A percentile compares a stretch with the other conserved stretches of the same genome.
These are phyloP conservation scores for Glonium stellatum DNA, from an alignment of 495 filamentous ascomycete species.

Conservation along the genomic window DNA sequence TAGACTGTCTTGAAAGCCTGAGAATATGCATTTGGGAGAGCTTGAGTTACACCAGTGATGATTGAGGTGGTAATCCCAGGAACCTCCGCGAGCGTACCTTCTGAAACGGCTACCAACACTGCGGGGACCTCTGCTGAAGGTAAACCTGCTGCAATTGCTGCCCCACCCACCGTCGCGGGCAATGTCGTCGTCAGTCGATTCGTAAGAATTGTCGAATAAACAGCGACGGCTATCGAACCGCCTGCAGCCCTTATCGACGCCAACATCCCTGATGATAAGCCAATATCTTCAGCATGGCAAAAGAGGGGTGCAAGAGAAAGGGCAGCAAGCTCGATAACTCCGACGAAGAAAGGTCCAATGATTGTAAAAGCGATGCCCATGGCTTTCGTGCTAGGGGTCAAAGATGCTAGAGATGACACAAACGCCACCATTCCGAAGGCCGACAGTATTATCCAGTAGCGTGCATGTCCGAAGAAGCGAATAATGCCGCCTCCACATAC, in stretches of 20 bases:
- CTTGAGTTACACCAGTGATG: slow-evolving; percentile 2
- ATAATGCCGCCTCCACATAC: slow-evolving; percentile 11
- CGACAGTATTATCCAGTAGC: slow-evolving; percentile 11
- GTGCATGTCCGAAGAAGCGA: slow-evolving; percentile 8
- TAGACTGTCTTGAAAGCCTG: slow-evolving; percentile 18
- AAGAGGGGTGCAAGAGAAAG: slow-evolving; percentile 14
- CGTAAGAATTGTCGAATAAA: slow-evolving; percentile 12
- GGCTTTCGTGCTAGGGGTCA: slow-evolving; percentile 14
- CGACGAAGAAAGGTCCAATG: slow-evolving; percentile 18
- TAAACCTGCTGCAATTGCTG: slow-evolving; percentile 11
- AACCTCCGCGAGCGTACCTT: slow-evolving; percentile 11
- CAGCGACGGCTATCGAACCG: slow-evolving; percentile 18
- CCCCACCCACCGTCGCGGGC: slow-evolving; percentile 6
- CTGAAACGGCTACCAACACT: slow-evolving; percentile 4
- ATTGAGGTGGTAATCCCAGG: slow-evolving; percentile 9
- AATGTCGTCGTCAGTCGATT: slow-evolving; percentile 12
- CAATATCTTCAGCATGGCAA: slow-evolving; percentile 18
- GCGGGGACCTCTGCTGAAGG: slow-evolving; percentile 9
- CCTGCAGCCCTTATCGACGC: slow-evolving; percentile 17
- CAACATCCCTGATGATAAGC: slow-evolving; percentile 14
- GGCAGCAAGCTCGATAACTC: slow-evolving; percentile 14
- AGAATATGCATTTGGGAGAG: slow-evolving; percentile 6
- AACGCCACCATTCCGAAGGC: slow-evolving; percentile 17
- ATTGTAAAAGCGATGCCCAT: slow-evolving; percentile 22
- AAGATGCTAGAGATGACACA: slow-evolving; percentile 10